Evolutionary conservation across 208 protist species (phyloP), one percentile per base, ranked within the genome.

Genomic region (Trypanosoma rangeli): DNA sequence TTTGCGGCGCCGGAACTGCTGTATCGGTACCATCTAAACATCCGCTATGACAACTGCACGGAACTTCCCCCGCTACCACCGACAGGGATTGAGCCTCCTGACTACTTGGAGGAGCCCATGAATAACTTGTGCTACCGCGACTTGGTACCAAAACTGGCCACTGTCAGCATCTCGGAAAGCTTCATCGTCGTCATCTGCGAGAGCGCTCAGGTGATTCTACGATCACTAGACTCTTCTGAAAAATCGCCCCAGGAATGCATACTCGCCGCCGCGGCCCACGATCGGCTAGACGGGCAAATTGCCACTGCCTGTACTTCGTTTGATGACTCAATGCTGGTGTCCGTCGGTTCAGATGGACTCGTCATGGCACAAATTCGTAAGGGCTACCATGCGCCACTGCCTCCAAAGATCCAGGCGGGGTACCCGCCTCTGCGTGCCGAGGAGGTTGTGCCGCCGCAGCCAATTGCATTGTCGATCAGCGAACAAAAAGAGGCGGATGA

Each of bases 401-500:
- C 35, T 8, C 80, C 73, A 0, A 18, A 22, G 31, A 16, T 72
- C 28, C 12, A 28, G 52, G 22, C 37, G 5, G 29, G 8, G 10
- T 29, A 20, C 13, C 16, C 46, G 9, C 28, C 18, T 33, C 20
- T 74, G 42, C 37, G 42, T 26, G 79, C 71, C 5, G 63, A 74
- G 33, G 73, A 67, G 35, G 42, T 52, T 29, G 58, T 61, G 35
- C 65, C 63, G 22, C 70, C 78, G 8, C 52, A 60, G 12, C 59
- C 69, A 52, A 57, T 73, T 48, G 16, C 53, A 9, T 67, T 94
- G 1, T 93, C 87, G 7, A 93, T 98, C 48, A 83, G 98, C 73
- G 90, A 99, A 76, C 90, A 95, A 59, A 98, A 98, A 78, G 93
- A 96, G 52, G 93, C 90, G 24, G 87, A 94, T 50, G 96, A 98